Base-by-base conservation (phyloP, 148 eudicot genomes). In the Vaccinium darrowii region DNA sequence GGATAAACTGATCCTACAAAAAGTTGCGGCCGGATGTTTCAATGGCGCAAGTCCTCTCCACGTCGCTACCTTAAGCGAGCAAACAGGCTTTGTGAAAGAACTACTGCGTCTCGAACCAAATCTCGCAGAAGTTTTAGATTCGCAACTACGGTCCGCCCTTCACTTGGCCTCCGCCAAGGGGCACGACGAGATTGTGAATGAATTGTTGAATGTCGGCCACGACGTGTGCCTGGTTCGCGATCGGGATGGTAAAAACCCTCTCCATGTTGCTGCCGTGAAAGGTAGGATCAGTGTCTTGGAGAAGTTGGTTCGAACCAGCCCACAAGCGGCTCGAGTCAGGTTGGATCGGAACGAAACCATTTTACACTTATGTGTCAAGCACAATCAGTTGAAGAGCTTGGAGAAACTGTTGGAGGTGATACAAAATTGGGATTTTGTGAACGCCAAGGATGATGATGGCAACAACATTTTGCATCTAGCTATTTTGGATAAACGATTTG, bases 101-200 rank as follows among this genome's bases (percentile, higher is more conserved):
- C 43, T 79, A 14, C 82, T 76, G 13, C 14, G 21, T 1, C 54
- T 39, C 25, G 56, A 57, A 15, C 49, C 47, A 4, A 50, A 57
- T 13, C 82, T 79, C 36, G 43, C 50, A 1, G 67, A 57, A 56
- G 49, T 27, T 7, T 8, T 79, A 3, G 63, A 79, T 56, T 30
- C 7, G 13, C 47, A 30, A 16, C 23, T 65, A 56, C 86, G 78
- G 43, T 80, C 90, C 1, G 87, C 90, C n/a, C 88, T 89, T 53
- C 90, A 91, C 52, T 19, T 87, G 39, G 86, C 93, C 3, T 81
- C 91, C 0, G 84, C 86, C 3, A 87, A 85, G 19, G 89, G 90
- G 43, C 43, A 88, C 57, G 11, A 87, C 3, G 93, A 87, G 49
- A 83, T 90, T 1, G 86, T 86, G 0, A 82, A 76, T 23, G 19